Base-by-base conservation (phyloP, 148 eudicot genomes). In the Bassia scoparia region DNA sequence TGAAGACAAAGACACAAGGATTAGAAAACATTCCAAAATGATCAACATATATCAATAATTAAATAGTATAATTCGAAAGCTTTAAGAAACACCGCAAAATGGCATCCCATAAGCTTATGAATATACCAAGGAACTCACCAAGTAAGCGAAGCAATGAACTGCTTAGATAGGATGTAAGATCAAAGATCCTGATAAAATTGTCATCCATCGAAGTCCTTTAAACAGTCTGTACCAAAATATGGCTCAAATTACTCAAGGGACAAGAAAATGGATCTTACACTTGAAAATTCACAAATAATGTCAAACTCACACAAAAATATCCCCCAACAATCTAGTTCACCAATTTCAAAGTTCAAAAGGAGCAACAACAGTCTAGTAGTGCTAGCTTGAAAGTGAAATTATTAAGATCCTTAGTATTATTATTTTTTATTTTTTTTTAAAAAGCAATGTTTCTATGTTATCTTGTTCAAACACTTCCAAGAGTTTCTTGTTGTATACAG, bases 151-250 rank as follows among this genome's bases (percentile, higher is more conserved):
- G 76, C 16, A 93, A 75, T 60, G 83, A 84, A 43, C 65, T 79
- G 61, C 87, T 84, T 58, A 90, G 61, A 81, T 78, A 82, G 69
- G 93, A 84, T 49, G 84, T 85, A 68, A 90, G 79, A 73, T 84
- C 87, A 81, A 84, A 74, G 55, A 93, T 85, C 78, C 80, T 83
- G 64, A 84, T 66, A 80, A 90, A 88, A 50, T 82, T 69, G 66
- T 84, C 93, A 80, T 90, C 96, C 91, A 92, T 86, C 70, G 81
- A 72, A 72, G 75, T 71, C 68, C 64, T 68, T 30, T 43, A 74
- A 67, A 52, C 82, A 69, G 67, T 55, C 66, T 79, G 71, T 38
- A 74, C 41, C 46, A 67, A 72, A 61, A 61, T 61, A 70, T 66
- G 62, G 67, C 69, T 52, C 68, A 46, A 71, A 38, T 75, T 61